Evolutionary conservation across 805 yeast genomes (phyloP), one percentile per base, ranked within the genome.

Genomic region (Yarrowia yakushimensis): DNA sequence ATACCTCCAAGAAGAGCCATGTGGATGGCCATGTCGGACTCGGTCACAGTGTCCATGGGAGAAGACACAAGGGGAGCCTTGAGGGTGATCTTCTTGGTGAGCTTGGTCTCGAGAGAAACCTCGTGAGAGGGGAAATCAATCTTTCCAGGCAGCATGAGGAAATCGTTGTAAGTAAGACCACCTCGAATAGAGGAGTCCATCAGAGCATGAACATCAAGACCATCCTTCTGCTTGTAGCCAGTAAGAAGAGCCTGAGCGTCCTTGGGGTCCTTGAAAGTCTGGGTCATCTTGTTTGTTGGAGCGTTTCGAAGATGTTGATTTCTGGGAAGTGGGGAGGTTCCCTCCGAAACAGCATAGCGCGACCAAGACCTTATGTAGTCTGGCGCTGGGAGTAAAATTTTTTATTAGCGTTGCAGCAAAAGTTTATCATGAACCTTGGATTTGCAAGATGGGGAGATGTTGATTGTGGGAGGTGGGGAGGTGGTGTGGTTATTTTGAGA

Each of bases 21-120:
- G 79, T 91, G 86, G 70, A 94, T 93, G 68, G 99, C 99, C 99
- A 94, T 94, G 65, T 86, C 89, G 66, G 91, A 79, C 82, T 94
- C 99, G 64, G 99, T 94, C 68, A 94, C 99, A 55, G 99, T 94
- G 79, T 94, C 99, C 99, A 94, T 94, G 70, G 99, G 99, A 71
- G 98, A 90, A 20, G 98, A 93, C 65, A 94, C 93, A 69, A 94
- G 90, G 64, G 99, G 99, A 50, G 97, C 81, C 81, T 88, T 91
- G 77, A 94, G 81, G 63, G 94, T 77, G 81, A 94, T 94, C 73
- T 87, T 88, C 81, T 88, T 92, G 73, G 99, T 93, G 77, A 94
- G 81, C 76, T 83, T 88, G 67, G 97, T 82, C 69, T 92, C 97
- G 74, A 93, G 81, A 55, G 79, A 77, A 65, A 94, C 97, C 22